Percentiles rank a stretch among this genome's conserved stretches.
These are phyloP conservation scores for Phytopythium delawarense DNA, from an alignment of 352 stramenopile genomes.

Conservation along the genomic window DNA sequence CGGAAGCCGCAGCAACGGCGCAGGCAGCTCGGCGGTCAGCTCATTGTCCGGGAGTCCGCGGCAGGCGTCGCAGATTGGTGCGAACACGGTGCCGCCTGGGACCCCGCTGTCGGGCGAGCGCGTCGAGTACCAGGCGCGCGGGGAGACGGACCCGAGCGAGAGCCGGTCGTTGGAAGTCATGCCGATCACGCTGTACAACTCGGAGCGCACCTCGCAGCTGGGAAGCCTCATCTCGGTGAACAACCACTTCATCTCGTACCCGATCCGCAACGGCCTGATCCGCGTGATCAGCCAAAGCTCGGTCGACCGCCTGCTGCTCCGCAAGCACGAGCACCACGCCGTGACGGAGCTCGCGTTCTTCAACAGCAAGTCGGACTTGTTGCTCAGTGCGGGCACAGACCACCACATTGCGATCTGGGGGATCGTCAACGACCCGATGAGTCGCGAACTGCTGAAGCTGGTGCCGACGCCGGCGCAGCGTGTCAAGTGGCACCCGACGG, in stretches of 20 bases:
- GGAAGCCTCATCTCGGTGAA: slow-evolving; percentile 80
- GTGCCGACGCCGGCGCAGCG: slow-evolving; percentile 55
- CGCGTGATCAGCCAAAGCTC: slow-evolving; percentile 82
- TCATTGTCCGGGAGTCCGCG: slow-evolving; percentile 40
- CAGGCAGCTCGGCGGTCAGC: slow-evolving; percentile 29
- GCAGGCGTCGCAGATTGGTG: slow-evolving; percentile 13
- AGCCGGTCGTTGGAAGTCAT: slow-evolving; percentile 77
- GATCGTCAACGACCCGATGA: slow-evolving; percentile 69
- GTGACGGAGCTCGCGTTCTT: slow-evolving; percentile 82
- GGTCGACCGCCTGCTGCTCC: slow-evolving; percentile 63
- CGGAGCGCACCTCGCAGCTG: slow-evolving; percentile 63
- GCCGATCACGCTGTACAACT: slow-evolving; percentile 80
- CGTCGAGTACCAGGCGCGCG: slow-evolving; percentile 47
- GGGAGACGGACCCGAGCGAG: slow-evolving; percentile 28
- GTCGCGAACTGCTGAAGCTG: slow-evolving; percentile 58
- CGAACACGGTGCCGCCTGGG: slow-evolving; percentile 33
- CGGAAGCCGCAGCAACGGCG: slow-evolving; percentile 31
- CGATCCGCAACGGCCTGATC: slow-evolving; percentile 79
- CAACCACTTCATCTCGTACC: slow-evolving; percentile 84
- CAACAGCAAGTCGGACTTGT: slow-evolving; percentile 57
- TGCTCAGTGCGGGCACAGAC: slow-evolving; percentile 63
- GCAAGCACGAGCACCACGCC: slow-evolving; percentile 68
- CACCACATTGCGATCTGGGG: slow-evolving; percentile 72
- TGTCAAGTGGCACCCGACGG: slow-evolving; percentile 78
- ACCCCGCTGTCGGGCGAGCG: slow-evolving; percentile 40